phyloP scores from a whole-genome alignment of 2,329 filamentous ascomycete genomes.

The Arthrinium puccinioides region DNA sequence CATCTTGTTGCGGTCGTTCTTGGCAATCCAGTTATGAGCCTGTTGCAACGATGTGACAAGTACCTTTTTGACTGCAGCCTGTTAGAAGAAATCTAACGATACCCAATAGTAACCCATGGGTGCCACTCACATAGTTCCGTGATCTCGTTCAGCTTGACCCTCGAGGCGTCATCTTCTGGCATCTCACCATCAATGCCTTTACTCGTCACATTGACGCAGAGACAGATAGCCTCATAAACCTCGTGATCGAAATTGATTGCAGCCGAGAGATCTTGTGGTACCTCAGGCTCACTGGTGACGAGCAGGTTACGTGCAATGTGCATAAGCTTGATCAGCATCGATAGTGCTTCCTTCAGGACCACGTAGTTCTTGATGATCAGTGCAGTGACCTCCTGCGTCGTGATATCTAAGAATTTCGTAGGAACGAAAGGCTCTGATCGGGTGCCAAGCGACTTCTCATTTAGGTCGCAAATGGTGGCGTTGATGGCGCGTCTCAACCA shows the following conservation, averaged over 20 bases:
- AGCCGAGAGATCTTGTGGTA: constrained; percentile 59
- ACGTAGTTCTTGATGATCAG: constrained; percentile 57
- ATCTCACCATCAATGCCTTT: constrained; percentile 61
- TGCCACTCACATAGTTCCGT: constrained; percentile 53
- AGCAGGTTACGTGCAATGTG: constrained; percentile 59
- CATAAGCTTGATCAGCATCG: constrained; percentile 59
- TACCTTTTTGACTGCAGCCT: constrained; percentile 52
- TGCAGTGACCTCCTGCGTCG: constrained; percentile 54
- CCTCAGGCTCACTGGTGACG: constrained; percentile 56
- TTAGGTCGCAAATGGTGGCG: constrained; percentile 53
- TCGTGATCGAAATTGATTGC: constrained; percentile 59
- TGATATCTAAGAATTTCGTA: constrained; percentile 43
- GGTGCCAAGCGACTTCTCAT: constrained; percentile 50
- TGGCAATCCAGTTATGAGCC: constrained; percentile 62
- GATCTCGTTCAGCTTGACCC: constrained; percentile 52
- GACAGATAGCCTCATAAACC: constrained; percentile 57
- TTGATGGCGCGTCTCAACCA: constrained; percentile 56
- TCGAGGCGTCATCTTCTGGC: constrained; percentile 47
- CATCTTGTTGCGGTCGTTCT: constrained; percentile 64
- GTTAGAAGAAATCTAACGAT: no score
- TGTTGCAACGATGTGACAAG: constrained; percentile 60
- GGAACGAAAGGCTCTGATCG: constrained; percentile 45
- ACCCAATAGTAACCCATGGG: background rate
- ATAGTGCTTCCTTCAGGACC: constrained; percentile 53
- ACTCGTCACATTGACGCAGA: constrained; percentile 60